Conservation (phyloP, 2,329 filamentous ascomycete genomes). For the Ascochyta viciae-villosae region DNA sequence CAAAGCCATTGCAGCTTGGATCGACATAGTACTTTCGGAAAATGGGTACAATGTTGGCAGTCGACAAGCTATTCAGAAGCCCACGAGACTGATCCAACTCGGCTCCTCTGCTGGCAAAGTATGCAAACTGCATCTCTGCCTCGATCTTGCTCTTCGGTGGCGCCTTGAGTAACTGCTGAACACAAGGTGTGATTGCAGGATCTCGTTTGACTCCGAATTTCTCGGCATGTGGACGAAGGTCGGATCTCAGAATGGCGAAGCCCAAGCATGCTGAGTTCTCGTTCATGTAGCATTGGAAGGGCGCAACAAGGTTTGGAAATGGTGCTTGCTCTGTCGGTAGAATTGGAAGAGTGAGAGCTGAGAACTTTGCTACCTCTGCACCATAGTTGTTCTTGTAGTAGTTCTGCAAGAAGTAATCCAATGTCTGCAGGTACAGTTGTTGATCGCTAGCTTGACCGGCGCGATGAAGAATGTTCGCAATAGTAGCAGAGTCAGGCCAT, state of each 20-base stretch:
- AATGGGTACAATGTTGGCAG: slow-evolving; percentile 49
- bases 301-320: slow-evolving; percentile 70
- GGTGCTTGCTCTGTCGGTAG: slow-evolving; percentile 74
- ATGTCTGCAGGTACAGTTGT: slow-evolving; percentile 69
- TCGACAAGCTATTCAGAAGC: slow-evolving; percentile 35
- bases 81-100: slow-evolving; percentile 65
- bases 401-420: slow-evolving; percentile 83
- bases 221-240: slow-evolving; percentile 79
- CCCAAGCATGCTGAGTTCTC: slow-evolving; percentile 77
- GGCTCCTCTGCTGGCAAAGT: slow-evolving; percentile 78
- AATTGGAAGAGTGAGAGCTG: slow-evolving; percentile 53
- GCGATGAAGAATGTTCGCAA: slow-evolving; percentile 79
- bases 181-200: slow-evolving; percentile 78
- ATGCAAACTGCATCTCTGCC: slow-evolving; percentile 78
- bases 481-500: slow-evolving; percentile 73
- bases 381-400: slow-evolving; percentile 80
- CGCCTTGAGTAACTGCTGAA: slow-evolving; percentile 72
- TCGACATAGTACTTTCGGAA: slow-evolving; percentile 46
- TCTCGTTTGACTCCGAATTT: slow-evolving; percentile 88
- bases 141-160: slow-evolving; percentile 73
- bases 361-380: slow-evolving; percentile 62
- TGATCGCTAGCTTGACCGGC: slow-evolving; percentile 60
- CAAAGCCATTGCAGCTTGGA: slow-evolving; percentile 39
- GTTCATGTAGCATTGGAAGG: slow-evolving; percentile 83
- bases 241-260: slow-evolving; percentile 76